These are phyloP conservation scores for Backusella australiensis DNA, from an alignment of 192 early-diverging fungal genomes.

Conservation along the genomic window DNA sequence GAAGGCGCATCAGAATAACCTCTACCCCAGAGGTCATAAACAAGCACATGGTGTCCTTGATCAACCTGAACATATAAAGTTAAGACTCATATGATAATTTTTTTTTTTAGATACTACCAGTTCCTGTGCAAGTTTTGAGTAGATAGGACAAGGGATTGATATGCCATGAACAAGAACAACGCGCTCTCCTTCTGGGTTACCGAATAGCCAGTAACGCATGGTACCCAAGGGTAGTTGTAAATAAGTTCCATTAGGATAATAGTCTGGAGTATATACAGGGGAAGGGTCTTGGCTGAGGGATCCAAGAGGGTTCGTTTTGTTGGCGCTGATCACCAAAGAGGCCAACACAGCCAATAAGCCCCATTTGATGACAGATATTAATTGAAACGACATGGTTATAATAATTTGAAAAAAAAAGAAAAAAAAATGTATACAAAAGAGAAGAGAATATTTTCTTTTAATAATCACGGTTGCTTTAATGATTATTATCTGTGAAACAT, in stretches of 20 bases:
- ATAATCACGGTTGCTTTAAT: not conserved
- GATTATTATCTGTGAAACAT: not conserved
- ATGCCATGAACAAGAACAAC: slow-evolving; percentile 50
- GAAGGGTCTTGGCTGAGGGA: slow-evolving; percentile 35
- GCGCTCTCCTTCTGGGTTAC: slow-evolving; percentile 33
- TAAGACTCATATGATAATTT: slow-evolving; percentile 2
- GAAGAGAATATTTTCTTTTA: not conserved
- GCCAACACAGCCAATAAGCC: not conserved
- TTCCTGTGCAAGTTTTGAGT: not conserved
- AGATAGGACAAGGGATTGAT: slow-evolving; percentile 11
- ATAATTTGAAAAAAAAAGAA: not conserved
- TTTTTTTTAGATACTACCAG: slow-evolving; percentile 14
- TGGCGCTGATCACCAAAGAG: not conserved
- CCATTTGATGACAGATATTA: not conserved
- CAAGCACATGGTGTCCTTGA: slow-evolving; percentile 40
- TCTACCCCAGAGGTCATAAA: slow-evolving; percentile 49
- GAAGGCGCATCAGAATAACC: slow-evolving; percentile 47
- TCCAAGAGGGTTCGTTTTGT: slow-evolving; percentile 11
- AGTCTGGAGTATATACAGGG: slow-evolving; percentile 29
- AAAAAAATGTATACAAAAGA: not conserved
- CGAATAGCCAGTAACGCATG: slow-evolving; percentile 45
- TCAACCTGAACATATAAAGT: slow-evolving; percentile 26
- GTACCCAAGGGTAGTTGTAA: slow-evolving; percentile 37
- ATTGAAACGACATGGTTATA: not conserved
- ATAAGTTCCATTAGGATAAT: slow-evolving; percentile 27